Conservation (phyloP, 2,329 filamentous ascomycete species). For the Apiospora pterosperma region DNA sequence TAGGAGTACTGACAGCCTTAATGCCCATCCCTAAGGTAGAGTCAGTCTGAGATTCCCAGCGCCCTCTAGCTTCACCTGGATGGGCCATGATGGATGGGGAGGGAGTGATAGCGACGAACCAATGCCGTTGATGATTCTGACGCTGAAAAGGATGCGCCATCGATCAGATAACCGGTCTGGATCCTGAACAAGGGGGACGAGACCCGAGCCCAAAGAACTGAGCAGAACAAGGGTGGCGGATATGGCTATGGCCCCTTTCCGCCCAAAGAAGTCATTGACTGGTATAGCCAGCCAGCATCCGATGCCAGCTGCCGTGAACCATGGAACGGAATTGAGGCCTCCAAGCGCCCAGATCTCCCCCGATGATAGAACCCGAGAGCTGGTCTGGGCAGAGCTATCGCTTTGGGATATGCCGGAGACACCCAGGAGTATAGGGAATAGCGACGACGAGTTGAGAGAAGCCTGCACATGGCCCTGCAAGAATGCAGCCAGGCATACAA, state of each 20-base stretch:
- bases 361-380: slow-evolving; percentile 7
- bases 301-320: slow-evolving; percentile 33
- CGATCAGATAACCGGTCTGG: neutral
- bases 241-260: slow-evolving; percentile 35
- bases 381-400: neutral
- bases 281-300: slow-evolving; percentile 38
- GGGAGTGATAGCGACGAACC: neutral
- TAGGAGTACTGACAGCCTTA: slow-evolving; percentile 45
- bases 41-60: neutral
- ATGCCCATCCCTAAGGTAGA: slow-evolving; percentile 39
- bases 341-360: slow-evolving; percentile 33
- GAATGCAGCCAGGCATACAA: slow-evolving; percentile 41
- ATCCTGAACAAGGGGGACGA: neutral
- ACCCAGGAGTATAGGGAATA: slow-evolving; percentile 18
- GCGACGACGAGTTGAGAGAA: slow-evolving; percentile 38
- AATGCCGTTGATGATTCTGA: slow-evolving; percentile 9
- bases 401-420: neutral
- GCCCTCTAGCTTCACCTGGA: neutral
- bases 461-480: slow-evolving; percentile 43
- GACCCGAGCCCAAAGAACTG: slow-evolving; percentile 29
- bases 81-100: neutral
- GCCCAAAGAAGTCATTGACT: slow-evolving; percentile 37
- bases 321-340: slow-evolving; percentile 36
- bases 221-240: slow-evolving; percentile 36
- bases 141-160: neutral